These are phyloP conservation scores for Themeda triandra DNA, from an alignment of 176 grass and related monocot genomes.

Conservation along the genomic window DNA sequence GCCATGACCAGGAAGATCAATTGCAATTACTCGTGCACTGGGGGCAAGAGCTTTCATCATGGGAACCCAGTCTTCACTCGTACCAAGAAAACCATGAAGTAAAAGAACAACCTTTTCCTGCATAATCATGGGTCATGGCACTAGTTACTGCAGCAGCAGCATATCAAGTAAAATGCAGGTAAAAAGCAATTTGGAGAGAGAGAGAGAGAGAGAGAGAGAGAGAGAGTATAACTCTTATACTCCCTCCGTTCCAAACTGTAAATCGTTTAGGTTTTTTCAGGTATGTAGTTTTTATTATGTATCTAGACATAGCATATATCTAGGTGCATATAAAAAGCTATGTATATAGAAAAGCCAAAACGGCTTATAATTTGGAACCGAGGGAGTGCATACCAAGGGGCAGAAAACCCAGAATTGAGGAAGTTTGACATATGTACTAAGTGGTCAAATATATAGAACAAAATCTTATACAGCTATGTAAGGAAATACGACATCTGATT, in stretches of 20 bases:
- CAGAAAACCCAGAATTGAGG: neutral
- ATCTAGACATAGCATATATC: neutral
- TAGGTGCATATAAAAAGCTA: neutral
- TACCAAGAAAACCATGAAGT: slow-evolving; percentile 94
- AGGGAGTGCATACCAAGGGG: neutral
- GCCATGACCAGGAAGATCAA: slow-evolving; percentile 93
- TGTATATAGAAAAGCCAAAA: neutral
- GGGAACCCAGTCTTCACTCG: slow-evolving; percentile 78
- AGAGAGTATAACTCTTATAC: neutral
- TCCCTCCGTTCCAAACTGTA: neutral
- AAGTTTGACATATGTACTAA: neutral
- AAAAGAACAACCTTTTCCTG: slow-evolving; percentile 77
- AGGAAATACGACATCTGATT: neutral
- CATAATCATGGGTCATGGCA: slow-evolving; percentile 30
- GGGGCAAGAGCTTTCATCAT: slow-evolving; percentile 74
- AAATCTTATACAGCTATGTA: neutral
- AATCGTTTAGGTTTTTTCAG: neutral
- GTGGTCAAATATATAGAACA: neutral
- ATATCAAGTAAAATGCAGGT: slow-evolving; percentile 10
- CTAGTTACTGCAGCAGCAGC: neutral
- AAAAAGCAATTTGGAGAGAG: neutral
- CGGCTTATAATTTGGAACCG: neutral
- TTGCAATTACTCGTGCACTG: slow-evolving; percentile 49
- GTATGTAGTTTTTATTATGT: neutral
- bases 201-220: no score